Evolutionary conservation across 208 protist genomes (phyloP).

Genomic region (Crithidia mellificae): DNA sequence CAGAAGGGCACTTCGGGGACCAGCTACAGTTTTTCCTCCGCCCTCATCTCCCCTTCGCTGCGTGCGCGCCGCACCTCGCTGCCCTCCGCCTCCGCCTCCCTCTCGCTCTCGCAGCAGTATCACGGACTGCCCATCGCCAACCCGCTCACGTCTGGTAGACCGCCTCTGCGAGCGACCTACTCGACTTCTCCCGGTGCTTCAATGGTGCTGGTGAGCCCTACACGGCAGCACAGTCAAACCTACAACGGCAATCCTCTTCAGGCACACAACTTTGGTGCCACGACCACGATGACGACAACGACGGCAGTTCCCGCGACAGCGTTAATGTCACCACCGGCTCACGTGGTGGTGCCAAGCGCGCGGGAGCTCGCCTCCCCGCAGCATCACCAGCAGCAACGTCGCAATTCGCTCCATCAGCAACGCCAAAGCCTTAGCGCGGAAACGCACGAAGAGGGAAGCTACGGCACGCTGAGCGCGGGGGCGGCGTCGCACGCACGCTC

Average conservation of each 20-base stretch:
- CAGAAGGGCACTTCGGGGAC: not conserved
- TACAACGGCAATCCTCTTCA: not conserved
- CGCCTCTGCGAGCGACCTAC: too few relatives aligned
- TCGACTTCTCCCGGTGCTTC: constrained; percentile 10
- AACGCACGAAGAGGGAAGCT: too few relatives aligned
- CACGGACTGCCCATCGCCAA: not conserved
- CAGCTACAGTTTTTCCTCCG: constrained; percentile 8
- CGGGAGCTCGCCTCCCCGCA: not conserved
- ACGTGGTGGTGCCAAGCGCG: not conserved
- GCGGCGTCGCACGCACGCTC: not conserved
- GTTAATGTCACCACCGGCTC: not conserved
- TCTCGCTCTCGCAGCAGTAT: not conserved
- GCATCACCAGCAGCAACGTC: constrained; percentile 1
- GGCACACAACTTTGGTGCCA: not conserved
- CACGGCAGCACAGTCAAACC: not conserved
- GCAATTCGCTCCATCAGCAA: not conserved
- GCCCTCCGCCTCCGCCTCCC: not conserved
- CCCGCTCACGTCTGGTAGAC: not conserved
- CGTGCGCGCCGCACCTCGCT: not conserved
- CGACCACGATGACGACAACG: too few relatives aligned
- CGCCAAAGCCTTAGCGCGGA: too few relatives aligned
- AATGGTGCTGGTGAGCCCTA: not conserved
- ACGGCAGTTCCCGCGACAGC: too few relatives aligned
- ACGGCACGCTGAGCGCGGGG: too few relatives aligned
- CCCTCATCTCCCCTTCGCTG: not conserved